Evolutionary conservation across 140 eudicot species (phyloP), one percentile per base, ranked within the genome.

Genomic region (Bidens hawaiensis): DNA sequence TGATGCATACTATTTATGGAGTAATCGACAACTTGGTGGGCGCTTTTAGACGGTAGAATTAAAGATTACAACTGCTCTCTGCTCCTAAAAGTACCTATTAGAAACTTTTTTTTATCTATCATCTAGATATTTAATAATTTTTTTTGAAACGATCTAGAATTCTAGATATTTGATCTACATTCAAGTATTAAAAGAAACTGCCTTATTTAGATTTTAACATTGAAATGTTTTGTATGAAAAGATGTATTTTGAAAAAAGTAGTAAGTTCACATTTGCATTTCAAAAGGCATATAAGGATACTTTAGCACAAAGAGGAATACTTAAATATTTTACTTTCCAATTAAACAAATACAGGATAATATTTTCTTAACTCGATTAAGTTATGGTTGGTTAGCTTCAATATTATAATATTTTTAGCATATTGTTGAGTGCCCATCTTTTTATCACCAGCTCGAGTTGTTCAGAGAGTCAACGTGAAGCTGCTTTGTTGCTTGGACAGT

Each of bases 401-500:
- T 40, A 31, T 25, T 1, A 6, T 17, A 18, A 27, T 13, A 25
- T 19, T 68, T 18, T 16, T 4, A 24, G 49, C 34, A 15, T n/a
- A n/a, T 60, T 28, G 25, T 22, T 54, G 14, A 42, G 15, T 2
- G 8, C 7, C 46, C 22, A n/a, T n/a, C 25, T 7, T 19, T 47
- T 27, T 56, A 3, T 42, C n/a, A 34, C 41, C 85, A 90, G 97
- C 69, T 90, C 95, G 47, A 65, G 82, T 75, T 90, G 97, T 70
- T 63, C 87, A 13, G 97, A 90, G 78, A 90, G 95, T 70, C 97
- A 86, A 77, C 70, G 95, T 48, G 97, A 90, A 74, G 97, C 97
- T 74, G 97, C 97, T 75, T 77, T 90, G 68, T 72, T 90, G 72
- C 89, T 90, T 71, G 97, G 97, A 34, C 97, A 90, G 64, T 90